phyloP scores from a whole-genome alignment of 2,329 filamentous ascomycete genomes.

The Ophiostoma tasmaniense region DNA sequence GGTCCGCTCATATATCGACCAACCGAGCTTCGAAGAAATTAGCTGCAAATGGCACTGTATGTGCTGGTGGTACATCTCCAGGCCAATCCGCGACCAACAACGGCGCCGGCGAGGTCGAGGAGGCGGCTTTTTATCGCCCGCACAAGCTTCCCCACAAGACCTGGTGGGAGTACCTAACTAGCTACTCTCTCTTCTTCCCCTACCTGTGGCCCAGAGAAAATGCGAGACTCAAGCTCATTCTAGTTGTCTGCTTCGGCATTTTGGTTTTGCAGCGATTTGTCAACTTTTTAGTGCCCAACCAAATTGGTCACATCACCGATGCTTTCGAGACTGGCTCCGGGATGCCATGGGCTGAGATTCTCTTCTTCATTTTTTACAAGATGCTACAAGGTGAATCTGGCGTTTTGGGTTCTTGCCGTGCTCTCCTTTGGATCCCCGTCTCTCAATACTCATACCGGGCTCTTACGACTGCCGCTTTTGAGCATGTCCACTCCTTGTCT shows the following conservation, averaged over 20 bases:
- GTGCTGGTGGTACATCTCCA: background rate
- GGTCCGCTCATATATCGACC: constrained; percentile 24
- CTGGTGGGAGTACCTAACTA: constrained; percentile 93
- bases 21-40: constrained; percentile 15
- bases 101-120: constrained; percentile 39
- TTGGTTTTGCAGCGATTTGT: constrained; percentile 73
- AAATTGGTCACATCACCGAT: constrained; percentile 73
- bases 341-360: constrained; percentile 67
- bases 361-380: constrained; percentile 67
- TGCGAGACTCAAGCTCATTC: constrained; percentile 61
- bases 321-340: constrained; percentile 43
- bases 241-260: constrained; percentile 72
- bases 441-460: constrained; percentile 95
- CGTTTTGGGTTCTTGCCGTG: constrained; percentile 71
- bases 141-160: constrained; percentile 76
- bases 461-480: constrained; percentile 88
- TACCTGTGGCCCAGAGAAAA: constrained; percentile 93
- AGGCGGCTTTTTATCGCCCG: constrained; percentile 80
- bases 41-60: background rate
- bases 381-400: constrained; percentile 84
- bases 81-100: background rate
- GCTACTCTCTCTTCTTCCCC: constrained; percentile 89
- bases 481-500: constrained; percentile 91
- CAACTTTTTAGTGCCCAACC: constrained; percentile 76
- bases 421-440: constrained; percentile 89